These are phyloP conservation scores for Cardamine occulta DNA, from an alignment of 345 rosid species.

Conservation along the genomic window DNA sequence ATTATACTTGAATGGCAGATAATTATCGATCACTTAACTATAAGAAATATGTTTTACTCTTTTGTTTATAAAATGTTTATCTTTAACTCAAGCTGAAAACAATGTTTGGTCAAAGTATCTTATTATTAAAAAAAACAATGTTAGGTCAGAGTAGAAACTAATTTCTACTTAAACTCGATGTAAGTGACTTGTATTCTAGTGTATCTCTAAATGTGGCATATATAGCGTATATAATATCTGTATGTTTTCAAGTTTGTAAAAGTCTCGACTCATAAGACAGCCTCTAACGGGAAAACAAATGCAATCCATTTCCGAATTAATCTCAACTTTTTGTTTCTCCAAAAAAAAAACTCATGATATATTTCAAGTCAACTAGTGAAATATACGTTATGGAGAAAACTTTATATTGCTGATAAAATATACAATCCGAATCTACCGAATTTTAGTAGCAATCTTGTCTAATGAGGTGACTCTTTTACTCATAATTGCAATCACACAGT, in stretches of 20 bases:
- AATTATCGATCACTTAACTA: neutral
- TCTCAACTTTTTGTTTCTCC: neutral
- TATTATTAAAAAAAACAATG: neutral
- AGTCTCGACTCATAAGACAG: neutral
- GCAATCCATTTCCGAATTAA: neutral
- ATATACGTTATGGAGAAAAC: too few species aligned
- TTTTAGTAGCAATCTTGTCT: neutral
- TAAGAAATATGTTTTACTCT: neutral
- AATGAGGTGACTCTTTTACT: neutral
- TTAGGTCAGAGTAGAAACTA: neutral
- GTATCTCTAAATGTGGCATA: neutral
- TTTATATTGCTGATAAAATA: too few species aligned
- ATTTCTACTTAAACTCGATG: neutral
- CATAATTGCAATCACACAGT: neutral
- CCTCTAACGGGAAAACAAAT: neutral
- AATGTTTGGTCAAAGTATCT: neutral
- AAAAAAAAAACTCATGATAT: neutral
- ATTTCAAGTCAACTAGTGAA: too few species aligned
- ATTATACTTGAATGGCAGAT: neutral
- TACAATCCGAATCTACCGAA: neutral
- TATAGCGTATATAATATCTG: neutral
- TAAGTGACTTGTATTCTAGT: neutral
- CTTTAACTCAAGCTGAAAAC: neutral
- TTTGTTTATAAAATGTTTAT: too few species aligned
- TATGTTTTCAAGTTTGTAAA: neutral